Evolutionary conservation across 2,329 filamentous ascomycete genomes (phyloP).

Genomic region (Aspergillus floridensis): DNA sequence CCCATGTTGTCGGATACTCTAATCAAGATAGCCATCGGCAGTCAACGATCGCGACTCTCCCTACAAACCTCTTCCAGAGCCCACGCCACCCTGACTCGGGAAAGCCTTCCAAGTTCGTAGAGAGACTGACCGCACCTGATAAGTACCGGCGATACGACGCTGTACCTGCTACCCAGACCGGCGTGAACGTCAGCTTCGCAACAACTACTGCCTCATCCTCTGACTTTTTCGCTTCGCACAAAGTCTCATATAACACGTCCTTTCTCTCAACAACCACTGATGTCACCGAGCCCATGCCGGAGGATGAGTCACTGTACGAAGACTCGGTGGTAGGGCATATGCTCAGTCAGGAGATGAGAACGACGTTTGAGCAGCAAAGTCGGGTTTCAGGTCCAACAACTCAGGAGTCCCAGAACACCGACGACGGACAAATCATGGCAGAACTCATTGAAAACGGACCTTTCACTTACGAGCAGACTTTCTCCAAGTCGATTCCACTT

Average conservation of each 20-base stretch:
- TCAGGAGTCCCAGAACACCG: slow-evolving; percentile 14
- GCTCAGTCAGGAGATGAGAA: slow-evolving; percentile 19
- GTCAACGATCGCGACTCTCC: not conserved
- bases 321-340: slow-evolving; percentile 26
- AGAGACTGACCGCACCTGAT: slow-evolving; percentile 20
- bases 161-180: slow-evolving; percentile 10
- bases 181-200: slow-evolving; percentile 24
- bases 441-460: slow-evolving; percentile 35
- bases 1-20: not conserved
- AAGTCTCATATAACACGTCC: slow-evolving; percentile 18
- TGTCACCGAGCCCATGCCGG: slow-evolving; percentile 24
- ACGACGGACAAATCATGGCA: slow-evolving; percentile 24
- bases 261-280: slow-evolving; percentile 29
- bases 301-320: slow-evolving; percentile 27
- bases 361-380: slow-evolving; percentile 9
- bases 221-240: slow-evolving; percentile 16
- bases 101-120: slow-evolving; percentile 15
- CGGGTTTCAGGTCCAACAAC: not conserved
- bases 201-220: slow-evolving; percentile 18
- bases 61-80: slow-evolving; percentile 8
- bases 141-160: slow-evolving; percentile 19
- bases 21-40: not conserved
- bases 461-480: slow-evolving; percentile 31
- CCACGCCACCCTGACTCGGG: not conserved
- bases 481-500: slow-evolving; percentile 29